Percentiles rank a stretch among this genome's conserved stretches.
phyloP scores from a whole-genome alignment of 257 asterid genomes.

The Asclepias syriaca region DNA sequence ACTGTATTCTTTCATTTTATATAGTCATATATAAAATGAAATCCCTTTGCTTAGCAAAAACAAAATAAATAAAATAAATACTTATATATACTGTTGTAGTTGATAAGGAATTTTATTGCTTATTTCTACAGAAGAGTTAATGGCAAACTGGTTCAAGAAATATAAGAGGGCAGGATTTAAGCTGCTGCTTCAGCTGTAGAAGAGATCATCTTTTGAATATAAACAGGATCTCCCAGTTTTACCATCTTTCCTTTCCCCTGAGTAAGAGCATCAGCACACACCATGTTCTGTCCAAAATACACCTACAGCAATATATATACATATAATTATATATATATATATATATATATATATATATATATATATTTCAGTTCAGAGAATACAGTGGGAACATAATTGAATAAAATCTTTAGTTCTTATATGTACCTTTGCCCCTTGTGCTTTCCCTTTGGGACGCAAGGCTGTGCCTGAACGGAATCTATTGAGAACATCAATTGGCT shows the following conservation, averaged over 20 bases:
- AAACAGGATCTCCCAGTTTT: slow-evolving; percentile 40
- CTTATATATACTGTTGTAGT: too few species aligned
- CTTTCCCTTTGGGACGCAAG: slow-evolving; percentile 41
- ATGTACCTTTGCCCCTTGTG: slow-evolving; percentile 23
- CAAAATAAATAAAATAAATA: too few species aligned
- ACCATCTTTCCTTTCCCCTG: slow-evolving; percentile 24
- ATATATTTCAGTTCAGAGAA: background rate
- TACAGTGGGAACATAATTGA: background rate
- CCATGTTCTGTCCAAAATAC: slow-evolving; percentile 52
- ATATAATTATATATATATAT: too few species aligned
- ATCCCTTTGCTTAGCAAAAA: too few species aligned
- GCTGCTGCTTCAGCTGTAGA: slow-evolving; percentile 33
- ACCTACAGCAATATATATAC: slow-evolving; percentile 24
- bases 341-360: too few species aligned
- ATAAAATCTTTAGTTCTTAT: background rate
- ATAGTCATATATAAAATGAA: too few species aligned
- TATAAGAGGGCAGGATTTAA: background rate
- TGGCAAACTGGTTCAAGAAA: background rate
- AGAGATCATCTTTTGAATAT: slow-evolving; percentile 26
- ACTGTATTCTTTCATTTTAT: too few species aligned
- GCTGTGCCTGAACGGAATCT: slow-evolving; percentile 44
- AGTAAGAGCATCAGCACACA: slow-evolving; percentile 26
- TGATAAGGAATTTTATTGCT: background rate
- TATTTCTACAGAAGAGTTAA: background rate
- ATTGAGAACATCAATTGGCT: slow-evolving; percentile 40